Base-by-base conservation (phyloP, 164 flowering plant genomes). In the Protea cynaroides region DNA sequence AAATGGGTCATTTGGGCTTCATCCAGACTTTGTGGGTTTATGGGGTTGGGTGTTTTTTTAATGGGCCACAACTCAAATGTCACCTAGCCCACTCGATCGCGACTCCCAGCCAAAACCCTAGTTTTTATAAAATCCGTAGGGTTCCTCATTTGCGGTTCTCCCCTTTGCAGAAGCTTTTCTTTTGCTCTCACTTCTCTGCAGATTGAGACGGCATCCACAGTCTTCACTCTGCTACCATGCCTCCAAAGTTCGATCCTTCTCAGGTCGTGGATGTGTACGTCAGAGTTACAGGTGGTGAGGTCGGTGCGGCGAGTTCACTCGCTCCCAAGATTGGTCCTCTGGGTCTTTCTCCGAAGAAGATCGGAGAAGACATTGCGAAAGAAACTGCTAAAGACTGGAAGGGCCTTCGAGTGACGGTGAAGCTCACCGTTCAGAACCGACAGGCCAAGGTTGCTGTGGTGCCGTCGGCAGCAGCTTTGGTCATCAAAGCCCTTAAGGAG, bases 351-450 rank as follows among this genome's bases (percentile, higher is more conserved):
- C 92, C 92, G 6, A 84, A 86, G 74, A 86, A 86, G 79, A 81
- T 86, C 71, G 89, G 89, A 63, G 89, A 86, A 68, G 92, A 84
- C 71, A 86, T 84, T 22, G 89, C 92, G 58, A 86, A 86, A 59
- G 89, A 84, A 73, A 84, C 89, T 1, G 89, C 91, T 15, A 84
- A 84, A 76, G 92, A 86, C 72, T 86, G 92, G 92, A 86, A 86
- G 86, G 92, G 92, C 40, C 84, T 86, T 19, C 79, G 92, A 0
- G 92, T 86, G 46, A 86, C 88, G 17, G 92, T 86, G 59, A 86
- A 86, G 73, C 87, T 84, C 51, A 86, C 92, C 14, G 92, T 86
- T 15, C 92, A 86, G 75, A 86, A 86, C 58, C 82, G 92, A 4
- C 87, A 86, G 68, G 89, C 92, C 9, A 86, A 86, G 77, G 92